These are phyloP conservation scores for Stipa capillata DNA, from an alignment of 176 grass and related monocot species.

Conservation along the genomic window DNA sequence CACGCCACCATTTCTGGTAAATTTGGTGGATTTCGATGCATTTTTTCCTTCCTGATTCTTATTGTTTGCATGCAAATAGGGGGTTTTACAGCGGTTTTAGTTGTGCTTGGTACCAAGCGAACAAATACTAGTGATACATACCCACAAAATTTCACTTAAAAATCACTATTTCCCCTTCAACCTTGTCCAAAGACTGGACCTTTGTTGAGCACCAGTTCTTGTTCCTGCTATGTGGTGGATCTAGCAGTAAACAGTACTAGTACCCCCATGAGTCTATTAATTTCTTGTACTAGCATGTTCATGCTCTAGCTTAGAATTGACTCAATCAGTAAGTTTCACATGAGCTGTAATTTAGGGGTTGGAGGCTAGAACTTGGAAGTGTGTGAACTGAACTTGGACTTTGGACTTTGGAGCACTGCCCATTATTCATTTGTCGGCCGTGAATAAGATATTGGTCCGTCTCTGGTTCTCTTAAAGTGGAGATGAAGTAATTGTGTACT, in stretches of 20 bases:
- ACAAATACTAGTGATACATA: background rate
- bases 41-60: background rate
- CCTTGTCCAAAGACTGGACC: background rate
- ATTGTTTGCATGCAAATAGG: background rate
- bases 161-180: background rate
- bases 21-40: background rate
- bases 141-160: background rate
- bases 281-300: background rate
- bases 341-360: constrained; percentile 16
- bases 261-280: background rate
- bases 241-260: background rate
- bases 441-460: constrained; percentile 20
- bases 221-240: constrained; percentile 8
- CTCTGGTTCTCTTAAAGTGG: constrained; percentile 39
- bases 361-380: constrained; percentile 6
- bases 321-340: constrained; percentile 13
- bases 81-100: background rate
- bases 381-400: constrained; percentile 1
- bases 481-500: constrained; percentile 31
- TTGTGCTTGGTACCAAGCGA: background rate
- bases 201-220: background rate
- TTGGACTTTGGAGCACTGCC: background rate
- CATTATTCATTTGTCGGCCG: background rate
- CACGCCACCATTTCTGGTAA: background rate
- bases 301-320: constrained; percentile 10